These are phyloP conservation scores for Crassisporium funariophilum DNA, from an alignment of 768 basidiomycete genomes.

Conservation along the genomic window DNA sequence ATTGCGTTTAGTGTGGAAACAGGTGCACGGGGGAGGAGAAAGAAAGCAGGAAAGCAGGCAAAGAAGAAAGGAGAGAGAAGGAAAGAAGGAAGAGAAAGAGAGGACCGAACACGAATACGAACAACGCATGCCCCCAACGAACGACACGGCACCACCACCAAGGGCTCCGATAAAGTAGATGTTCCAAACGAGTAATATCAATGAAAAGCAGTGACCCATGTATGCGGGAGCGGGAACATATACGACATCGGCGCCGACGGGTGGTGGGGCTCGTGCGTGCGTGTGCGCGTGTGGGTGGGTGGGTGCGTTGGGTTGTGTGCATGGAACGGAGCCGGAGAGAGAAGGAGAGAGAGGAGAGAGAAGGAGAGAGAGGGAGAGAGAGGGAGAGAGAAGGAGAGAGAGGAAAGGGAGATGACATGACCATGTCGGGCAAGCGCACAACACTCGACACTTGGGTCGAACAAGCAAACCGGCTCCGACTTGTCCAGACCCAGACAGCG, in stretches of 20 bases:
- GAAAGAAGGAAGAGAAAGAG: not conserved
- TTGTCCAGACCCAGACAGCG: too few species aligned
- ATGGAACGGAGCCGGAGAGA: too few species aligned
- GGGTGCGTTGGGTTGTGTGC: too few species aligned
- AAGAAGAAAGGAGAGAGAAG: not conserved
- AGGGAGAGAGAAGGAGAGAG: not conserved
- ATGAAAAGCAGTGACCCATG: too few species aligned
- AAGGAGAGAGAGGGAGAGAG: not conserved
- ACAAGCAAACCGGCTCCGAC: not conserved
- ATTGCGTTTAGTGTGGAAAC: too few species aligned
- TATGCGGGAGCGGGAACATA: too few species aligned
- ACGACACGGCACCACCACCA: not conserved
- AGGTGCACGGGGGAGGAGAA: too few species aligned
- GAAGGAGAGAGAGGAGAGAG: not conserved
- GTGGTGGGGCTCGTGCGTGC: too few species aligned
- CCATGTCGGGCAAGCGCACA: not conserved
- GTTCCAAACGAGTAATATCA: too few species aligned
- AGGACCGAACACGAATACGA: not conserved
- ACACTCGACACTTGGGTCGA: not conserved
- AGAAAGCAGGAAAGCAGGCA: constrained; percentile 1
- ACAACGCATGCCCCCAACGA: not conserved
- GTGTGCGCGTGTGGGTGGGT: too few species aligned
- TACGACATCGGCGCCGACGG: too few species aligned
- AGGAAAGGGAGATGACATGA: not conserved
- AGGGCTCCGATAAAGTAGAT: too few species aligned